phyloP scores from a whole-genome alignment of 495 filamentous ascomycete genomes.

The Stereocaulon alpinum region DNA sequence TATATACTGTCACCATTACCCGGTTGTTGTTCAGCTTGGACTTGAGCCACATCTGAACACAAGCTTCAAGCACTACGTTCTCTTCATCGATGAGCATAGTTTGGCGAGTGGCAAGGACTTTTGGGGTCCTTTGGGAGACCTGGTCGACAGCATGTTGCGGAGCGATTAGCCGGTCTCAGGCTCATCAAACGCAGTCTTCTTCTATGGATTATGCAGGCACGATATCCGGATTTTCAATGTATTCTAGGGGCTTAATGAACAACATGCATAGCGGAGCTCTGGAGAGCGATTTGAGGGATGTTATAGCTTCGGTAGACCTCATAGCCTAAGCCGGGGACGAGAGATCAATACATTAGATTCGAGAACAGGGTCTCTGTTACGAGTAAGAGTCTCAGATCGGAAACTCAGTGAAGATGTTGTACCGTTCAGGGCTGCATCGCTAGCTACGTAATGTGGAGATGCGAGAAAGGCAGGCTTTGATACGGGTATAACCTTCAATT shows the following conservation, averaged over 20 bases:
- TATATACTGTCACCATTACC: slow-evolving; percentile 99
- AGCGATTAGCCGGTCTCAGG: slow-evolving; percentile 53
- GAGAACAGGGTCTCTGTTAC: no score
- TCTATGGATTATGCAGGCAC: neutral
- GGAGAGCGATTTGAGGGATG: neutral
- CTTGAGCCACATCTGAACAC: slow-evolving; percentile 97
- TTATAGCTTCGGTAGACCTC: no score
- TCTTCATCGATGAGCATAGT: slow-evolving; percentile 90
- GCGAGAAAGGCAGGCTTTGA: no score
- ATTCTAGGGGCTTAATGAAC: neutral
- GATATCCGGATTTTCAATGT: neutral
- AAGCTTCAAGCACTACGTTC: slow-evolving; percentile 97
- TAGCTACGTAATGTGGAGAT: no score
- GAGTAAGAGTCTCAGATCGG: no score
- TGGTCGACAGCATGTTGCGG: slow-evolving; percentile 93
- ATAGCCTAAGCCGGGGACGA: no score
- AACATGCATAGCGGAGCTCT: neutral
- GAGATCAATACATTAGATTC: no score
- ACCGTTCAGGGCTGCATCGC: no score
- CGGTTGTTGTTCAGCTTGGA: slow-evolving; percentile 87
- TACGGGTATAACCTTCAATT: slow-evolving; percentile 1
- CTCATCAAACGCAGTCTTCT: neutral
- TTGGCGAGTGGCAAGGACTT: slow-evolving; percentile 89
- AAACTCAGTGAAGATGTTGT: no score
- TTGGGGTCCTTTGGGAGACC: slow-evolving; percentile 91